Conservation (phyloP, 2,329 filamentous ascomycete genomes). For the Colletotrichum sp. region DNA sequence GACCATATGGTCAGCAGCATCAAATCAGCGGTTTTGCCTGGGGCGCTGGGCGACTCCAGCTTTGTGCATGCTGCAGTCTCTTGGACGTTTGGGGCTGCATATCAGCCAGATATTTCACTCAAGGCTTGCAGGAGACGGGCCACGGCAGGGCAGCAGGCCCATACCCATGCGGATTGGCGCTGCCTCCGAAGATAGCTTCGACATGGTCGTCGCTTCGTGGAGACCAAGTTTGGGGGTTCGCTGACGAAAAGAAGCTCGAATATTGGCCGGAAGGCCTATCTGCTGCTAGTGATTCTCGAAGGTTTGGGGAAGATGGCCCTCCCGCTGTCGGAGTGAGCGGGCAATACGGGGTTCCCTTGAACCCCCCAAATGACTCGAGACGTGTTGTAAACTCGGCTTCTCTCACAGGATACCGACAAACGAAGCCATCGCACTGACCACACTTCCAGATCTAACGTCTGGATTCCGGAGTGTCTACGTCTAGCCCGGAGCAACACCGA, state of each 20-base stretch:
- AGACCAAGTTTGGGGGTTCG: constrained; percentile 3
- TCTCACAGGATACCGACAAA: constrained; percentile 19
- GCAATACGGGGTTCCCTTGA: constrained; percentile 9
- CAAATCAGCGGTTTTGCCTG: neutral
- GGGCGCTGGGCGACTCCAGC: neutral
- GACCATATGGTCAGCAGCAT: neutral
- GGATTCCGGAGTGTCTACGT: neutral
- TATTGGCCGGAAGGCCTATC: constrained; percentile 10
- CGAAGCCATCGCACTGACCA: constrained; percentile 11
- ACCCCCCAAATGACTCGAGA: constrained; percentile 15
- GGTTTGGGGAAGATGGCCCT: constrained; percentile 13
- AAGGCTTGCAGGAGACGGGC: neutral
- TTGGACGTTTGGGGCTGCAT: constrained; percentile 19
- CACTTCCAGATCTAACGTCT: neutral
- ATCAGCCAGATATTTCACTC: constrained; percentile 17
- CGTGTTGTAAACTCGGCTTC: constrained; percentile 13
- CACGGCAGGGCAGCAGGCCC: constrained; percentile 9
- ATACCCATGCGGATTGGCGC: constrained; percentile 5
- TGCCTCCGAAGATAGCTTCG: constrained; percentile 6
- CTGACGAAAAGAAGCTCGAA: constrained; percentile 18
- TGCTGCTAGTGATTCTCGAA: constrained; percentile 13
- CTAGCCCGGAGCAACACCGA: neutral
- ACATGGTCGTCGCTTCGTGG: constrained; percentile 10
- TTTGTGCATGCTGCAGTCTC: constrained; percentile 11
- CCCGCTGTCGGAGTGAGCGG: constrained; percentile 9